A percentile compares a stretch with the other conserved stretches of the same genome.
Conservation (phyloP, 106 monocot species). For the Acorus gramineus region DNA sequence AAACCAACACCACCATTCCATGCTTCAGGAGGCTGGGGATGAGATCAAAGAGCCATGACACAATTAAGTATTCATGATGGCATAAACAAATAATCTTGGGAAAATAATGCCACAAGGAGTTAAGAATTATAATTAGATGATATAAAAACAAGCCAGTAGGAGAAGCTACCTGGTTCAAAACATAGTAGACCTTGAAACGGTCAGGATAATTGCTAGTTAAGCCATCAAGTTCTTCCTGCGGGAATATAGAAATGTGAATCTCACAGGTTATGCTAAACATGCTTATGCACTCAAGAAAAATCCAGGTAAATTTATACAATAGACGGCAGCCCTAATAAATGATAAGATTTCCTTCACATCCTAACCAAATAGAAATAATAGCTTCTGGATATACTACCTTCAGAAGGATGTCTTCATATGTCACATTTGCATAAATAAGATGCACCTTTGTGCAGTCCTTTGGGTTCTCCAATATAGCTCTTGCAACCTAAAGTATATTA, state of each 20-base stretch:
- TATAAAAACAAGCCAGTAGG: too few relatives aligned
- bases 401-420: conserved; percentile 89
- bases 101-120: too few relatives aligned
- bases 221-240: conserved; percentile 74
- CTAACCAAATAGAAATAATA: not conserved
- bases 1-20: conserved; percentile 94
- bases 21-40: conserved; percentile 61
- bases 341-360: not conserved
- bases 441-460: conserved; percentile 72
- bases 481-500: conserved; percentile 46
- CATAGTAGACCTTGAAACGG: conserved; percentile 73
- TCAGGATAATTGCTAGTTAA: conserved; percentile 56
- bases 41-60: too few relatives aligned
- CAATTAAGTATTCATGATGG: too few relatives aligned
- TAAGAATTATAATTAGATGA: too few relatives aligned
- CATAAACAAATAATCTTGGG: not conserved
- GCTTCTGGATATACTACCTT: conserved; percentile 34
- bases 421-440: conserved; percentile 95
- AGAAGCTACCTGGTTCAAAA: conserved; percentile 71
- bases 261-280: too few relatives aligned
- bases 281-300: too few relatives aligned
- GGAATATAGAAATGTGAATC: not conserved
- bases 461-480: conserved; percentile 92
- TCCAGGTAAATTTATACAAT: too few relatives aligned
- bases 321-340: not conserved